phyloP scores from a whole-genome alignment of 1,284 basidiomycete species.

The Lignosus rhinocerotis region DNA sequence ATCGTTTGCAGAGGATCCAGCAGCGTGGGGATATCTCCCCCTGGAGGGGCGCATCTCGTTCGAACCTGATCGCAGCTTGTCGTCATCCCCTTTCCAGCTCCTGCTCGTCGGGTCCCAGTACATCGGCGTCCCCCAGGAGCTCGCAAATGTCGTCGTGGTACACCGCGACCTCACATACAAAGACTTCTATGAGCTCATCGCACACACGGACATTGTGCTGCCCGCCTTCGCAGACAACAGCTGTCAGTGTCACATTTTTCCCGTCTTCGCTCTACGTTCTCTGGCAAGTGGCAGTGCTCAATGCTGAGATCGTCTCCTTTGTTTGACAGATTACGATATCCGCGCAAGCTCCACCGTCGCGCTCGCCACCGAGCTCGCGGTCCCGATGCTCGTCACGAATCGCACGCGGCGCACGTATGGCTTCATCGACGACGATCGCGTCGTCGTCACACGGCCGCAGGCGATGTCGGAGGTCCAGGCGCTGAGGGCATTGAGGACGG shows the following conservation, averaged over 20 bases:
- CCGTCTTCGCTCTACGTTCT: not conserved
- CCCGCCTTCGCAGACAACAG: constrained; percentile 37
- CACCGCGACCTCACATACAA: constrained; percentile 34
- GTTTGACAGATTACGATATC: constrained; percentile 29
- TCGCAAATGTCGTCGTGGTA: constrained; percentile 36
- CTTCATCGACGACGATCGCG: constrained; percentile 38
- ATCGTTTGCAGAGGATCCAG: constrained; percentile 31
- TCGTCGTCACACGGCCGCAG: constrained; percentile 38
- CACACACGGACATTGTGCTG: constrained; percentile 38
- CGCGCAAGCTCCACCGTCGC: constrained; percentile 42
- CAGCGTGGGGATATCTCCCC: constrained; percentile 38
- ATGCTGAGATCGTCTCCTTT: not conserved
- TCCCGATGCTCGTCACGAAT: constrained; percentile 38
- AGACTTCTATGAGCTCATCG: constrained; percentile 38
- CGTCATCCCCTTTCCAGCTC: constrained; percentile 35
- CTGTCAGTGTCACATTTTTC: constrained; percentile 10
- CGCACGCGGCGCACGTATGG: constrained; percentile 37
- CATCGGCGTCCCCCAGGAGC: constrained; percentile 35
- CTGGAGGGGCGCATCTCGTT: constrained; percentile 32
- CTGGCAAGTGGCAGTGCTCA: not conserved
- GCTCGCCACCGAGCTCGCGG: constrained; percentile 38
- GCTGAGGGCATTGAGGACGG: constrained; percentile 36
- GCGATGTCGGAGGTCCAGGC: constrained; percentile 39
- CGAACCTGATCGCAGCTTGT: constrained; percentile 24
- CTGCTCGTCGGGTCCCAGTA: constrained; percentile 37